Base-by-base conservation (phyloP, 2,329 filamentous ascomycete genomes). In the Allantophomopsis cytisporea region DNA sequence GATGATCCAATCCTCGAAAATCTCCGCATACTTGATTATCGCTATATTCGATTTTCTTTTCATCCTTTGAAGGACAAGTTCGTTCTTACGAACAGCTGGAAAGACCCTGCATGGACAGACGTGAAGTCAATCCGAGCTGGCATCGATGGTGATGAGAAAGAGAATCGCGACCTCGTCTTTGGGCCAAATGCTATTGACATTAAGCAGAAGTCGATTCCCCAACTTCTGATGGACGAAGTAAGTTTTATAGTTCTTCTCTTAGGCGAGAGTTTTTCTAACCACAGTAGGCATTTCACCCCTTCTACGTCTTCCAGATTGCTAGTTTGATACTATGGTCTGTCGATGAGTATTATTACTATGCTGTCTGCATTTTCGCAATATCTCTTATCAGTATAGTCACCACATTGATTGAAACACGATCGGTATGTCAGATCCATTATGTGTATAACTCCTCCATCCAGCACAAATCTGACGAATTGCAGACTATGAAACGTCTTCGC, bases 331-430 rank as follows among this genome's bases (percentile, higher is more conserved):
- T 98, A 3, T 98, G 91, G 91, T 95, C 89, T 8, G 56, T 95
- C 49, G 91, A 98, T 54, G 72, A 93, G 51, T 98, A 98, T 59
- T 98, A 95, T 57, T 98, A 96, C 63, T 98, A 98, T 60, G 91
- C 91, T 4, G 71, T 79, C 13, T 94, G 88, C 56, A 98, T 98
- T 50, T 94, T 98, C 51, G 55, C 89, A 44, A 96, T 98, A 60
- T 98, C 93, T 0, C 72, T 91, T 35, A 83, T 87, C 50, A 96
- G 89, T 59, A 95, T 98, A 51, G 73, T 76, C 4, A 82, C 87
- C 2, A 95, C 91, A 0, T 70, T 98, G 12, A 61, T 95, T 41
- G 93, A 98, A 61, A 98, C 91, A 2, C 80, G 79, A 57, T 76
- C 86, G 36, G 80, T 83, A 60, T 59, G 76, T 62, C 21, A 35